Percentiles rank a stretch among this genome's conserved stretches.
Evolutionary conservation across 805 yeast species (phyloP).

Genomic region (Starmerella asiatica): DNA sequence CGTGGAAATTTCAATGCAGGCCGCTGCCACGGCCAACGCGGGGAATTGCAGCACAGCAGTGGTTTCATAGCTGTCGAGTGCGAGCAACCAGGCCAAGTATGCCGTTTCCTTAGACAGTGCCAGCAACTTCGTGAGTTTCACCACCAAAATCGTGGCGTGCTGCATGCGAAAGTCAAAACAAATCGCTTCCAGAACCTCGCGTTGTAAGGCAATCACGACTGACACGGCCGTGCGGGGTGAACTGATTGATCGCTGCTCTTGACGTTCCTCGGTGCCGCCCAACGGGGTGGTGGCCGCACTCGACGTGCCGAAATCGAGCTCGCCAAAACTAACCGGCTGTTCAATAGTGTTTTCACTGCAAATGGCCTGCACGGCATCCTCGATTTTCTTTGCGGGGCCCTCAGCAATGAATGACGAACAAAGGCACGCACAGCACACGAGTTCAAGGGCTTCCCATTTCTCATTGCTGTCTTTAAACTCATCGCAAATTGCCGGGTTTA

Average conservation of each 20-base stretch:
- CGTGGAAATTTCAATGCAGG: slow-evolving; percentile 45
- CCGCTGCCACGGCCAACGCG: slow-evolving; percentile 61
- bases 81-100: slow-evolving; percentile 55
- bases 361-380: slow-evolving; percentile 33
- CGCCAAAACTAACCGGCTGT: neutral
- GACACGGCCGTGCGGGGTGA: neutral
- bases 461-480: neutral
- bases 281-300: no score
- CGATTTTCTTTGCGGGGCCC: slow-evolving; percentile 66
- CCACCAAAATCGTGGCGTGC: slow-evolving; percentile 50
- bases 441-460: neutral
- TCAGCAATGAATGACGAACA: slow-evolving; percentile 65
- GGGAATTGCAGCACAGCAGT: slow-evolving; percentile 58
- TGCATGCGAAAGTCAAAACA: slow-evolving; percentile 68
- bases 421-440: slow-evolving; percentile 35
- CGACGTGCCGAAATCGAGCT: no score
- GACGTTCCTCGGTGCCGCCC: no score
- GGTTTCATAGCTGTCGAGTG: slow-evolving; percentile 60
- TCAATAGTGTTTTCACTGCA: neutral
- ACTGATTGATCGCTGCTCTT: no score
- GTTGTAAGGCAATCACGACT: slow-evolving; percentile 40
- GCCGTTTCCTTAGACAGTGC: slow-evolving; percentile 36
- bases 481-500: slow-evolving; percentile 29
- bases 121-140: slow-evolving; percentile 45
- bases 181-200: slow-evolving; percentile 58